Evolutionary conservation across 768 basidiomycete genomes (phyloP), one percentile per base, ranked within the genome.

Genomic region (Podaxis sp.): DNA sequence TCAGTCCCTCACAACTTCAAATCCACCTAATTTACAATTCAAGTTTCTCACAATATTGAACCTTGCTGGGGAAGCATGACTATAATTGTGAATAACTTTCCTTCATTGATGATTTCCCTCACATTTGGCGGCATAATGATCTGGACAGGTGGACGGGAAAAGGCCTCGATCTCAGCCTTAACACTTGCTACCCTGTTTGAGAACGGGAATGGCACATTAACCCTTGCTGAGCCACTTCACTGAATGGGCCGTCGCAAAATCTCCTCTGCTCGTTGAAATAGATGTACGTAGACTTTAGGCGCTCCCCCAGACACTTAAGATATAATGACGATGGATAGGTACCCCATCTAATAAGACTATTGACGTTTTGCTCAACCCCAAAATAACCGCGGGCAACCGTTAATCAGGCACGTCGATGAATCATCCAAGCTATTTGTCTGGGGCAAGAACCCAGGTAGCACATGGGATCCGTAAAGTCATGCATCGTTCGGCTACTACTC

Each of bases 381-480:
- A 84, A 67, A 77, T 84, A 36, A 76, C 84, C 25, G 81, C 82
- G 14, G 81, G 83, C 60, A 80, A 82, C 64, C 83, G 83, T 32
- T 32, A 32, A 32, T 32, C 32, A 64, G 82, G 83, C 58, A 74
- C 77, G 75, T 79, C 27, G 81, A 79, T 28, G 78, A 77, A 18
- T 79, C 79, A 21, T 69, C 83, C 46, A 77, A 77, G 53, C 82
- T 83, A n/a, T 84, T 84, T 74, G 74, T 80, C 61, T 85, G 81
- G 82, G 83, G 82, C 11, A 76, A 80, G 67, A 82, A 84, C 65
- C 81, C 82, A 62, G 64, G 80, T 62, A 21, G 62, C 37, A 71
- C 68, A 40, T 69, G 68, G 66, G 61, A 62, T 61, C 58, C 65
- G 66, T 70, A 56, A 32, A 67, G 70, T 63, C 37, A 28, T 27